phyloP scores from a whole-genome alignment of 2,329 filamentous ascomycete species.

The Ascocoryne sarcoides region DNA sequence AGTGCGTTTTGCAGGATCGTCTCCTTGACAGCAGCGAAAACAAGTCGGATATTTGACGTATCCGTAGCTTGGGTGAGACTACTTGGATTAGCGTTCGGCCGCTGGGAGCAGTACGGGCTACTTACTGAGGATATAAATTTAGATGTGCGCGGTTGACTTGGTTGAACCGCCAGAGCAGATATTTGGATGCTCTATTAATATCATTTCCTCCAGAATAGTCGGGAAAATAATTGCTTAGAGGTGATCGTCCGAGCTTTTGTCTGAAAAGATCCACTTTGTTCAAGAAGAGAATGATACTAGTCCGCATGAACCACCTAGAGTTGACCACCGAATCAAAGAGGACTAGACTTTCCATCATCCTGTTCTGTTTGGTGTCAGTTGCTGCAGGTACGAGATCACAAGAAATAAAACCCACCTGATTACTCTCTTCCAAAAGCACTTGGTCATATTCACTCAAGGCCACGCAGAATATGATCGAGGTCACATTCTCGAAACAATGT shows the following conservation, averaged over 20 bases:
- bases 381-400: not conserved
- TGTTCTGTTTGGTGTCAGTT: conserved; percentile 56
- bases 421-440: conserved; percentile 91
- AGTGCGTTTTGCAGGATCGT: conserved; percentile 97
- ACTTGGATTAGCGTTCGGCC: conserved; percentile 15
- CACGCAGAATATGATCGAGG: conserved; percentile 98
- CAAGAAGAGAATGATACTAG: conserved; percentile 95
- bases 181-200: conserved; percentile 96
- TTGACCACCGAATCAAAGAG: conserved; percentile 98
- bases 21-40: conserved; percentile 97
- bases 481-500: conserved; percentile 99
- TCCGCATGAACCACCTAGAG: conserved; percentile 98
- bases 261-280: conserved; percentile 99
- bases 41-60: conserved; percentile 93
- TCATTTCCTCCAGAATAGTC: conserved; percentile 97
- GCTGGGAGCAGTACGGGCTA: conserved; percentile 18
- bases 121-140: conserved; percentile 95
- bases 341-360: conserved; percentile 97
- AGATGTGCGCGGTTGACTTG: conserved; percentile 95
- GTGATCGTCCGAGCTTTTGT: conserved; percentile 82
- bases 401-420: conserved; percentile 62
- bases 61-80: conserved; percentile 98
- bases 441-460: conserved; percentile 98
- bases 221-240: conserved; percentile 89
- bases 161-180: conserved; percentile 96